Conservation (phyloP, 306 rosid species). For the Castanopsis chinensis region DNA sequence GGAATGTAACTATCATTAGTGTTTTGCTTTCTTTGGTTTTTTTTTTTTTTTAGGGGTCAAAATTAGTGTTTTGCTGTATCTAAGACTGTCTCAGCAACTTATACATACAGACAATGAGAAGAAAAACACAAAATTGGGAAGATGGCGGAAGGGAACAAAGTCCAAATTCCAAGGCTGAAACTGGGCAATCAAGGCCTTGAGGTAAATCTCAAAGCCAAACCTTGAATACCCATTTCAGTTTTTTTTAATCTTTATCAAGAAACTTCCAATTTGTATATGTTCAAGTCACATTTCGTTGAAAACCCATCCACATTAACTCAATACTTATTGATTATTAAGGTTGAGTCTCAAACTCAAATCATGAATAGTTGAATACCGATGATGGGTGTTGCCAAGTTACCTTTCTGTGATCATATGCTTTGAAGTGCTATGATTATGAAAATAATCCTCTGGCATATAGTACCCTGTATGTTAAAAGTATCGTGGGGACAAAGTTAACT, state of each 20-base stretch:
- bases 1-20: too few species aligned
- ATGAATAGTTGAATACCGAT: background rate
- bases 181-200: constrained; percentile 27
- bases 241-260: too few species aligned
- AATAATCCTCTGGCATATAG: too few species aligned
- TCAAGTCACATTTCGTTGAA: background rate
- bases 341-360: background rate
- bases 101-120: background rate
- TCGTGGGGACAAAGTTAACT: too few species aligned
- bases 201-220: background rate
- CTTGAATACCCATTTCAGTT: background rate
- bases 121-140: background rate
- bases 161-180: constrained; percentile 23
- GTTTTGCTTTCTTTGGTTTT: too few species aligned
- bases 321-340: background rate
- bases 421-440: too few species aligned
- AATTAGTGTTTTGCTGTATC: too few species aligned
- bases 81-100: too few species aligned
- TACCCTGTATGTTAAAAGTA: too few species aligned
- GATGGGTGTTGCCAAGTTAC: background rate
- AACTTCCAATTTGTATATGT: background rate
- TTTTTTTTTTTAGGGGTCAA: too few species aligned
- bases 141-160: constrained; percentile 7
- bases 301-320: background rate
- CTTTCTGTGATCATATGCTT: too few species aligned